Evolutionary conservation across 2,329 filamentous ascomycete genomes (phyloP).

Genomic region (Xylaria multiplex): DNA sequence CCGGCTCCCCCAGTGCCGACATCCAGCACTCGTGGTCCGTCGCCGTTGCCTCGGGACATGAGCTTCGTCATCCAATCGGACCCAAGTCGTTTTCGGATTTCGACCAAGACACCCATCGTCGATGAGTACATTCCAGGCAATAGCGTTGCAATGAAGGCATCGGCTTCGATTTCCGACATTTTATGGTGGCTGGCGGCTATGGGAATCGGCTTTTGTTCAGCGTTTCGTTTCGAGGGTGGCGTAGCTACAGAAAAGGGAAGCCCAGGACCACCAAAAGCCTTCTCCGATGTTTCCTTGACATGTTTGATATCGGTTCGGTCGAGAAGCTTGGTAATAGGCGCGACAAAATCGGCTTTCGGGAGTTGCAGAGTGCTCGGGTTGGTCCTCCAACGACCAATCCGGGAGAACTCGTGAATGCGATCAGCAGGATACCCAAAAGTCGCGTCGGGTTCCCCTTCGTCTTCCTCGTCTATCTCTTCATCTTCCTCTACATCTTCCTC

Average conservation of each 20-base stretch:
- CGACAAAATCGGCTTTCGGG: conserved; percentile 73
- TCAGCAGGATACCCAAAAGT: conserved; percentile 48
- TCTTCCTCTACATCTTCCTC: conserved; percentile 50
- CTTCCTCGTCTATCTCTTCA: conserved; percentile 53
- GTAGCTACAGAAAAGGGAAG: conserved; percentile 82
- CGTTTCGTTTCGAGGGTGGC: conserved; percentile 64
- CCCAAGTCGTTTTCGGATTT: conserved; percentile 78
- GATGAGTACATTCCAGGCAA: conserved; percentile 78
- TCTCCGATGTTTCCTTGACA: conserved; percentile 75
- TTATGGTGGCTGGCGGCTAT: conserved; percentile 70
- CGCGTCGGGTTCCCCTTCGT: conserved; percentile 49
- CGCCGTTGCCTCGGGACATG: conserved; percentile 65
- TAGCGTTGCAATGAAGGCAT: conserved; percentile 75
- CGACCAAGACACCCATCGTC: conserved; percentile 73
- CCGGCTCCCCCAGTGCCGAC: conserved; percentile 79
- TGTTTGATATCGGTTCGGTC: conserved; percentile 77
- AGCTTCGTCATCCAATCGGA: conserved; percentile 74
- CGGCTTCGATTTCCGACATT: conserved; percentile 80
- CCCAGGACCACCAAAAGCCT: conserved; percentile 77
- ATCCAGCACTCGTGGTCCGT: conserved; percentile 74
- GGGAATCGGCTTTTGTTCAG: conserved; percentile 71
- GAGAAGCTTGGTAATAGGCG: conserved; percentile 76
- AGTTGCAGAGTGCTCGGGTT: conserved; percentile 78
- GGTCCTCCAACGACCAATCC: conserved; percentile 78
- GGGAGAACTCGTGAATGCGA: conserved; percentile 79